Conservation (phyloP, 306 rosid species). For the Hippophae tibetana region DNA sequence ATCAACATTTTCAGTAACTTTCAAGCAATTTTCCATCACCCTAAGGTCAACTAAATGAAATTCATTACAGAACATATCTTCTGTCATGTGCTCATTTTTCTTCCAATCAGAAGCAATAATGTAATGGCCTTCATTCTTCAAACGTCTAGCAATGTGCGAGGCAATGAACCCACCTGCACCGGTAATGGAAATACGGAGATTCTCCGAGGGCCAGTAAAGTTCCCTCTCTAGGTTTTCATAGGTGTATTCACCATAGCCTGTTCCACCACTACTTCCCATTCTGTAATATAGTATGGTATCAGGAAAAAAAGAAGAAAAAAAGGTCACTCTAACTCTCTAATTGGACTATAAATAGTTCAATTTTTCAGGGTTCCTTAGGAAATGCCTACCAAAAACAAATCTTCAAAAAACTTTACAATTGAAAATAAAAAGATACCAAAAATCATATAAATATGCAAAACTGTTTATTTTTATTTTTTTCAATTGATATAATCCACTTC, state of each 20-base stretch:
- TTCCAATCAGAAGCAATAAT: slow-evolving; percentile 97
- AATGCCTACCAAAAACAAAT: no score
- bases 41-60: slow-evolving; percentile 92
- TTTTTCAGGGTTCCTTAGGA: no score
- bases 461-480: no score
- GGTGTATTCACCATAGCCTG: slow-evolving; percentile 63
- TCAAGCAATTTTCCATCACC: slow-evolving; percentile 96
- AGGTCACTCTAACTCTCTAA: no score
- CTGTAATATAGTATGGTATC: slow-evolving; percentile 31
- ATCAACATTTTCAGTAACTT: slow-evolving; percentile 66
- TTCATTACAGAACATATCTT: slow-evolving; percentile 94
- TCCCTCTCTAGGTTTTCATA: slow-evolving; percentile 78
- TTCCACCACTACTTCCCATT: slow-evolving; percentile 66
- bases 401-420: no score
- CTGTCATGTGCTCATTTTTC: slow-evolving; percentile 96
- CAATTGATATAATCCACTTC: no score
- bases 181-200: slow-evolving; percentile 78
- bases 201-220: slow-evolving; percentile 84
- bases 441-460: no score
- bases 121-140: slow-evolving; percentile 92
- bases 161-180: slow-evolving; percentile 98
- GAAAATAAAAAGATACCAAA: no score
- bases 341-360: no score
- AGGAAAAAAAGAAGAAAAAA: slow-evolving; percentile 2
- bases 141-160: slow-evolving; percentile 93